Percentiles rank a stretch among this genome's conserved stretches.
phyloP scores from a whole-genome alignment of 2,329 filamentous ascomycete species.

The Hypoxylon sp. region DNA sequence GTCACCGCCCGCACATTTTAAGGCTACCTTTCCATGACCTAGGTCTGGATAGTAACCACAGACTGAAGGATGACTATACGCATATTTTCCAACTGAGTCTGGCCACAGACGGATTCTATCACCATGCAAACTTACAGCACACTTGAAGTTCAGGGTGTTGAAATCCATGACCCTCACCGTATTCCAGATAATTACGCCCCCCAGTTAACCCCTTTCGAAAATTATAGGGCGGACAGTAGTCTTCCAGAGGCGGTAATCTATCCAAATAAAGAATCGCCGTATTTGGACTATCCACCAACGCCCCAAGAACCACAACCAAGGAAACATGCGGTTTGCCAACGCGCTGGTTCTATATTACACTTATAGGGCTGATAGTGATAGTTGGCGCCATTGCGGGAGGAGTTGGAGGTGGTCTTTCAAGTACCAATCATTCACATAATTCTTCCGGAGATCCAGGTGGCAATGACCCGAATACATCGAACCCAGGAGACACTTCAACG shows the following conservation, averaged over 20 bases:
- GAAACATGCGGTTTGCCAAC: conserved; percentile 28
- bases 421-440: not conserved
- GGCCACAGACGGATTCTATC: not conserved
- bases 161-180: not conserved
- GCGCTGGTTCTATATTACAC: conserved; percentile 26
- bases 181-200: conserved; percentile 6
- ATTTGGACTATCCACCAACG: not conserved
- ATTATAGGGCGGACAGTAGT: not conserved
- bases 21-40: no score
- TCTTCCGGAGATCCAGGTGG: not conserved
- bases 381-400: conserved; percentile 35
- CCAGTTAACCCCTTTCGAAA: conserved; percentile 13
- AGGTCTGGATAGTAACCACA: no score
- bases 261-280: not conserved
- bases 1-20: no score
- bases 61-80: no score
- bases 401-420: conserved; percentile 30
- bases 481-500: not conserved
- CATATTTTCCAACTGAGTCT: no score
- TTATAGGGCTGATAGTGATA: conserved; percentile 17
- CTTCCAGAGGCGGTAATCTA: conserved; percentile 11
- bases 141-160: conserved; percentile 14
- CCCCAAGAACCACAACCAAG: not conserved
- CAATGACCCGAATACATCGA: not conserved
- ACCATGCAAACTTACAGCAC: conserved; percentile 25